A percentile compares a stretch with the other conserved stretches of the same genome.
phyloP scores from a whole-genome alignment of 176 grass and related monocot genomes.

The Melocanna baccifera region DNA sequence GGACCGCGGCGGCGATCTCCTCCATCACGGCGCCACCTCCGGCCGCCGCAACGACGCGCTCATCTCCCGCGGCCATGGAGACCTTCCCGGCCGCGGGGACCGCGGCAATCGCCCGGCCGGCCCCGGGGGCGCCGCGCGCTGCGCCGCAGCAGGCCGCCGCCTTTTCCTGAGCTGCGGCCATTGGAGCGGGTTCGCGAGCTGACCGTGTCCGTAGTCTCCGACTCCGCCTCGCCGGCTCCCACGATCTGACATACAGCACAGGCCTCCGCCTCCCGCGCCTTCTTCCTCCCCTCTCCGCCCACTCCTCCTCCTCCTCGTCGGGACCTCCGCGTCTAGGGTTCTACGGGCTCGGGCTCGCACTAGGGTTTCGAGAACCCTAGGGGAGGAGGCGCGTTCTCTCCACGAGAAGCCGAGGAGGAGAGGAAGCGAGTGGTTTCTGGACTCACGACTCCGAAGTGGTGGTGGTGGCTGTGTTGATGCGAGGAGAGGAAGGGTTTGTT shows the following conservation, averaged over 20 bases:
- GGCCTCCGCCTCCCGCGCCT: constrained; percentile 53
- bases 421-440: not conserved
- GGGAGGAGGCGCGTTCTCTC: constrained; percentile 17
- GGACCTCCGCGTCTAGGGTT: not conserved
- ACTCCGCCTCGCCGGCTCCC: constrained; percentile 58
- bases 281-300: not conserved
- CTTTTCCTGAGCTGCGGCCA: constrained; percentile 99
- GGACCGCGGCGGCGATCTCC: constrained; percentile 49
- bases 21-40: constrained; percentile 63
- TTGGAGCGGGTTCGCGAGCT: constrained; percentile 93
- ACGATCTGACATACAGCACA: constrained; percentile 98
- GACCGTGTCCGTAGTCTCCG: constrained; percentile 89
- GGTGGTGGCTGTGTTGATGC: not conserved
- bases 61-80: constrained; percentile 26
- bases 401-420: not conserved
- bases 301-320: not conserved
- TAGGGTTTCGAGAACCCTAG: constrained; percentile 25
- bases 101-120: constrained; percentile 14
- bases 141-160: constrained; percentile 59
- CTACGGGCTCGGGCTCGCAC: constrained; percentile 18
- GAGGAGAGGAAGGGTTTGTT: not conserved
- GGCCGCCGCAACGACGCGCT: constrained; percentile 23
- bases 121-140: constrained; percentile 11
- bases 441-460: not conserved
- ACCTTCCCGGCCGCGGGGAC: constrained; percentile 34